Percentiles rank a stretch among this genome's conserved stretches.
Evolutionary conservation across 768 basidiomycete genomes (phyloP).

Genomic region (Gyrodon lividus): DNA sequence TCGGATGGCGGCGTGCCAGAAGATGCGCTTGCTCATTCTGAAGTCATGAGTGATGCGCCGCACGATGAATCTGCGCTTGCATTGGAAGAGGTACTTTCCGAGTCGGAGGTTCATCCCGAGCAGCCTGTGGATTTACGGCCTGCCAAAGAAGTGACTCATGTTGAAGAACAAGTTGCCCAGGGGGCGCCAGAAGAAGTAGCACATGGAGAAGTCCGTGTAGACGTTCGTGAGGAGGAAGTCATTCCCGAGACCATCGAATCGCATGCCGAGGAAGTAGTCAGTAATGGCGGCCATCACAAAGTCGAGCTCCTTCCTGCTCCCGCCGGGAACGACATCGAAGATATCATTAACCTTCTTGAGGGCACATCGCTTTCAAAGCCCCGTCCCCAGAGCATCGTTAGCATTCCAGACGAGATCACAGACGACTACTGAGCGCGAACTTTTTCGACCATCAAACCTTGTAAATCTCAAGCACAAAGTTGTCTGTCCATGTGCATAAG

Average conservation of each 20-base stretch:
- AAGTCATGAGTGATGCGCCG: slow-evolving; percentile 8
- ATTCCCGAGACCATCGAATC: slow-evolving; percentile 13
- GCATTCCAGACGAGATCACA: slow-evolving; percentile 56
- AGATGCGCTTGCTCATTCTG: slow-evolving; percentile 14
- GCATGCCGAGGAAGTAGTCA: slow-evolving; percentile 3
- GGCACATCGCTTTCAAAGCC: slow-evolving; percentile 34
- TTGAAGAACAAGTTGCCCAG: slow-evolving; percentile 6
- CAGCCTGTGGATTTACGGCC: slow-evolving; percentile 5
- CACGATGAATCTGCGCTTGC: slow-evolving; percentile 11
- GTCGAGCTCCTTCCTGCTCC: neutral
- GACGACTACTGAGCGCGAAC: slow-evolving; percentile 45
- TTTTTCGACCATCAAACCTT: slow-evolving; percentile 5
- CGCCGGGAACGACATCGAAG: slow-evolving; percentile 50
- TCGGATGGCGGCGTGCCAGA: slow-evolving; percentile 20
- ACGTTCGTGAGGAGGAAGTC: slow-evolving; percentile 5
- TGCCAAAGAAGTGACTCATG: slow-evolving; percentile 7
- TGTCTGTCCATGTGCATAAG: slow-evolving; percentile 27
- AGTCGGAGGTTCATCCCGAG: slow-evolving; percentile 12
- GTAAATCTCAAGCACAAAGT: slow-evolving; percentile 24
- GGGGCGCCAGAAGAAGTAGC: slow-evolving; percentile 1
- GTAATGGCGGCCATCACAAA: slow-evolving; percentile 11
- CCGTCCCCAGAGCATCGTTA: slow-evolving; percentile 42
- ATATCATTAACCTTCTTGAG: slow-evolving; percentile 68
- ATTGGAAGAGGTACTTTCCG: slow-evolving; percentile 9
- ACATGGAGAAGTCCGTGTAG: slow-evolving; percentile 11